Evolutionary conservation across 2,329 filamentous ascomycete genomes (phyloP).

Genomic region (Cladorrhinum sp.): DNA sequence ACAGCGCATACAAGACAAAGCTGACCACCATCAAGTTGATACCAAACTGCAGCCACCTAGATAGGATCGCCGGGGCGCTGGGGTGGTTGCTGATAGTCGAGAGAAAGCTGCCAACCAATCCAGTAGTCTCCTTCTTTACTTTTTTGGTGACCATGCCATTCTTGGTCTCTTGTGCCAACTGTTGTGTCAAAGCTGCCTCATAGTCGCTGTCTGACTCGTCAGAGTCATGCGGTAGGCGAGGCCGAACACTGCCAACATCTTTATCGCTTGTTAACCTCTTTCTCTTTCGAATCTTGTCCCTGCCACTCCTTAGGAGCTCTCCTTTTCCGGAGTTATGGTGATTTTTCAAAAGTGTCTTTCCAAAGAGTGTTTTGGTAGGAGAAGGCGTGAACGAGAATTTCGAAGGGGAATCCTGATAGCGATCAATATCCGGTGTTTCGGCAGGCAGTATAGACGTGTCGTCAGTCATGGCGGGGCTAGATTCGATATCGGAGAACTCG

Average conservation of each 20-base stretch:
- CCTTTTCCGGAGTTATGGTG: slow-evolving; percentile 57
- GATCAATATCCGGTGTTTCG: slow-evolving; percentile 52
- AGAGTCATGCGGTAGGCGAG: slow-evolving; percentile 44
- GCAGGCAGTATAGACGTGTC: slow-evolving; percentile 53
- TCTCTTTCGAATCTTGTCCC: slow-evolving; percentile 52
- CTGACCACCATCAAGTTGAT: slow-evolving; percentile 62
- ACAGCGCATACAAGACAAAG: slow-evolving; percentile 51
- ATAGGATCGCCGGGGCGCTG: slow-evolving; percentile 57
- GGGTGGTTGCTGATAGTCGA: slow-evolving; percentile 55
- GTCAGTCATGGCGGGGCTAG: slow-evolving; percentile 57
- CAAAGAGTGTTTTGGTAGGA: slow-evolving; percentile 46
- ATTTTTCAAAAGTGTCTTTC: slow-evolving; percentile 38
- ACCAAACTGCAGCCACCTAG: slow-evolving; percentile 56
- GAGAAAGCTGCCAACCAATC: slow-evolving; percentile 45
- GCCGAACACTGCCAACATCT: slow-evolving; percentile 51
- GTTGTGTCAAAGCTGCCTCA: slow-evolving; percentile 21
- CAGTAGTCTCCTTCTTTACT: slow-evolving; percentile 15
- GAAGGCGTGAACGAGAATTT: slow-evolving; percentile 46
- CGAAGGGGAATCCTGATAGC: slow-evolving; percentile 40
- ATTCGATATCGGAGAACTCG: slow-evolving; percentile 56
- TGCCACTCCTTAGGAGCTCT: slow-evolving; percentile 55
- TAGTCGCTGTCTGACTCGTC: slow-evolving; percentile 50
- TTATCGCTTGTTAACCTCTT: slow-evolving; percentile 51
- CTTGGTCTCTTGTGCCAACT: slow-evolving; percentile 22
- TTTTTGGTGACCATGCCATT: slow-evolving; percentile 27